These are phyloP conservation scores for Ophiostoma novo-ulmi DNA, from an alignment of 2,329 filamentous ascomycete species.

Conservation along the genomic window DNA sequence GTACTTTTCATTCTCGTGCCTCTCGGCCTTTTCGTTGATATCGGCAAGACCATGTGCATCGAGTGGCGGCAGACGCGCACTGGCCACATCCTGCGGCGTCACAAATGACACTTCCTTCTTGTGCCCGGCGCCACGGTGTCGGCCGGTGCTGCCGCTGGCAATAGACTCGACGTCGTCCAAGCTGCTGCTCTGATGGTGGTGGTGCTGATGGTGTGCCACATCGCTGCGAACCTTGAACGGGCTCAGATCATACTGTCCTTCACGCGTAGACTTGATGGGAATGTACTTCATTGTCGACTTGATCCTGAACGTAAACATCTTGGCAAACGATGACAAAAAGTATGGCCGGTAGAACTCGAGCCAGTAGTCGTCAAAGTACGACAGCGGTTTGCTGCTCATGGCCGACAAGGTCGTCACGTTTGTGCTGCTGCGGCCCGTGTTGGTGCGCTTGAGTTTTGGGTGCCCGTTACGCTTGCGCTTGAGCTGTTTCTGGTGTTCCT, in stretches of 20 bases:
- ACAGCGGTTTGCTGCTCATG: constrained; percentile 42
- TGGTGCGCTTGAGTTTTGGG: background rate
- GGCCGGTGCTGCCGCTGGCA: constrained; percentile 52
- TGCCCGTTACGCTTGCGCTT: constrained; percentile 13
- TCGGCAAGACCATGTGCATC: constrained; percentile 19
- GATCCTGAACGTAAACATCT: constrained; percentile 89
- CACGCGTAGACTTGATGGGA: constrained; percentile 65
- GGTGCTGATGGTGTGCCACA: constrained; percentile 12
- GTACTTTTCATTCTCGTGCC: constrained; percentile 7
- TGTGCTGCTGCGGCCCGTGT: background rate
- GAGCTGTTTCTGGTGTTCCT: constrained; percentile 13
- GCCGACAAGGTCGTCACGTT: constrained; percentile 28
- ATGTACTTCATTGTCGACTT: constrained; percentile 83
- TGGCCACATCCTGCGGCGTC: constrained; percentile 47
- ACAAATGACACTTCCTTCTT: constrained; percentile 66
- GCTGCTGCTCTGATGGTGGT: constrained; percentile 57
- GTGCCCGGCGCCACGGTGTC: constrained; percentile 33
- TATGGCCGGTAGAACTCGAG: constrained; percentile 90
- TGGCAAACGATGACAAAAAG: constrained; percentile 80
- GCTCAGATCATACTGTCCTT: constrained; percentile 75
- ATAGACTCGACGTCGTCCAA: constrained; percentile 60
- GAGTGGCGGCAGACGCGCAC: constrained; percentile 27
- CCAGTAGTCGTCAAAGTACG: constrained; percentile 89
- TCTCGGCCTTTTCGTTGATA: constrained; percentile 13
- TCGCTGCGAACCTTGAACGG: constrained; percentile 77